Base-by-base conservation (phyloP, 495 filamentous ascomycete species). In the Baudoinia panamericana region DNA sequence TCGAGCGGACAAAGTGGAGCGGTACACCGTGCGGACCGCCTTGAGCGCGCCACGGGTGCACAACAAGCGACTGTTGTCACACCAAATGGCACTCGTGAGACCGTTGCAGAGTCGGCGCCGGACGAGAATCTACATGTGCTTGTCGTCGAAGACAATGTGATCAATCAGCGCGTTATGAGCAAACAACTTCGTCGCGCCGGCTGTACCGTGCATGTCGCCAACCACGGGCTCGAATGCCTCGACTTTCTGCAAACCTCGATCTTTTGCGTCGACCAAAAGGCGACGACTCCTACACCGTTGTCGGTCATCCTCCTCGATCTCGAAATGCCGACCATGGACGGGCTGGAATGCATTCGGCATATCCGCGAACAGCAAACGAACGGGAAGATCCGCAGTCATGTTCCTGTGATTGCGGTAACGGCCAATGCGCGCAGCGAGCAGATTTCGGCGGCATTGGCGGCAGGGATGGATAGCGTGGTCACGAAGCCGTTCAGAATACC, bases 301-400 rank as follows among this genome's bases (percentile, higher is more conserved):
- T 70, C 70, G 31, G 69, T 84, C 30, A 71, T 85, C 16, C 62
- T 85, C 3, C 83, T 84, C 78, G 82, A 87, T 50, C 74, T 82
- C 34, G 81, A 86, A 51, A 87, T 87, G 82, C 82, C 82, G 0
- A 60, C 84, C n/a, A 84, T 84, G 73, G 76, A 86, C 55, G 83
- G 82, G 4, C 69, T 78, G 15, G 72, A 72, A 11, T 80, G 80
- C 41, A 76, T 80, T 12, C 59, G 63, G 22, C 62, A 65, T 25
- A 82, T 90, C 39, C 67, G 82, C 4, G 63, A 72, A 45, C 60
- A 78, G 31, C 76, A 82, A 18, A 41, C 57, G 43, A 45, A 23
- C 10, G 72, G 68, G 2, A 58, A 60, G 31, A 60, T 75, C 23
- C 52, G 62, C 6, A 56, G 56, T 25, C 71, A 82, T 54, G 63